phyloP scores from a whole-genome alignment of 306 rosid genomes.

The Cicer yamashitae region DNA sequence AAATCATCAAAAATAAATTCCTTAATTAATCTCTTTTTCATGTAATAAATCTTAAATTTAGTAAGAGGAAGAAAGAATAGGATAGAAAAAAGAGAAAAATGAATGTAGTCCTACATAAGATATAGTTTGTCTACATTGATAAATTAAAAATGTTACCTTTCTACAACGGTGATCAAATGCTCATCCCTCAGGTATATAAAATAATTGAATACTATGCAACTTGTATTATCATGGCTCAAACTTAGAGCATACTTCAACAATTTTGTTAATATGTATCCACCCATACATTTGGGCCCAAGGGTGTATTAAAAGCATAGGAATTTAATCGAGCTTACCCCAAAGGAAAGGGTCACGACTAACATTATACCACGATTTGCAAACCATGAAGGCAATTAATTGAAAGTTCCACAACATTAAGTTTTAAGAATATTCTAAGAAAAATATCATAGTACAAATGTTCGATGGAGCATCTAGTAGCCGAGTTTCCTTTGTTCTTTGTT shows the following conservation, averaged over 20 bases:
- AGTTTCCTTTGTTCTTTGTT: not conserved
- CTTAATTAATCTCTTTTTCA: no score
- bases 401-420: not conserved
- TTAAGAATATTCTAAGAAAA: not conserved
- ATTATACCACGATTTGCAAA: not conserved
- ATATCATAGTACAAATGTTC: not conserved
- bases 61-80: no score
- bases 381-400: not conserved
- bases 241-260: conserved; percentile 32
- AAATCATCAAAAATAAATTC: no score
- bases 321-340: not conserved
- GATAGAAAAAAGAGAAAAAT: no score
- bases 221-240: conserved; percentile 36
- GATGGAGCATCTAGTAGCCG: not conserved
- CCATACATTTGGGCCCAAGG: not conserved
- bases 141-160: conserved; percentile 36
- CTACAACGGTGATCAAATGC: conserved; percentile 10
- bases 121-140: no score
- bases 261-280: not conserved
- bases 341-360: not conserved
- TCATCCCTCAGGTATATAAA: not conserved
- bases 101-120: no score
- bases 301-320: not conserved
- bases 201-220: conserved; percentile 35
- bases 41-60: no score